Conservation (phyloP, 306 rosid species). For the Heteromeles arbutifolia region DNA sequence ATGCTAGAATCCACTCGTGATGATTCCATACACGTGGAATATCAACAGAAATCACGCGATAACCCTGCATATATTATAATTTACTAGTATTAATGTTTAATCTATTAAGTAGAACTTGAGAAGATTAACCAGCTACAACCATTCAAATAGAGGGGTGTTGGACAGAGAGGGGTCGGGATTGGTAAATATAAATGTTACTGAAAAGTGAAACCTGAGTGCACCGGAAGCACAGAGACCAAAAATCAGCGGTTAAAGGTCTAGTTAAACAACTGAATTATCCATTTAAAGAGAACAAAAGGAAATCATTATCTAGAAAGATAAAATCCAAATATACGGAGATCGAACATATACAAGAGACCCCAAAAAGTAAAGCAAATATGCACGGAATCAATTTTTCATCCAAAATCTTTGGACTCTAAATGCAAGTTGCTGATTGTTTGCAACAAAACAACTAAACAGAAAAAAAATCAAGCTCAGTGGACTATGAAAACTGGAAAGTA, state of each 20-base stretch:
- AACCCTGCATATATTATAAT: conserved; percentile 54
- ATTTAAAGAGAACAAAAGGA: background rate
- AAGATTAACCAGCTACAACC: background rate
- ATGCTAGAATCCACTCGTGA: conserved; percentile 88
- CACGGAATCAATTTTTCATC: too few species aligned
- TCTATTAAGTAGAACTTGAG: background rate
- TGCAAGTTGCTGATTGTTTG: too few species aligned
- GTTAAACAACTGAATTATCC: background rate
- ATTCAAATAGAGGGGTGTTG: too few species aligned
- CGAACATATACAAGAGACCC: background rate
- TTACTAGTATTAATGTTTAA: background rate
- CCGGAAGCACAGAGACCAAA: too few species aligned
- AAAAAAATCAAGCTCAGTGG: background rate
- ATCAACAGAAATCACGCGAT: conserved; percentile 90
- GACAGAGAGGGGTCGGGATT: too few species aligned
- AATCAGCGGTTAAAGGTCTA: background rate
- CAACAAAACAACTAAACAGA: background rate
- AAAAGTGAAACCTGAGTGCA: too few species aligned
- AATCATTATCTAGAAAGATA: background rate
- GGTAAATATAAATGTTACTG: too few species aligned
- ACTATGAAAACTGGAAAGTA: background rate
- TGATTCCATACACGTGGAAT: conserved; percentile 94
- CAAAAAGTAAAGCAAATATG: background rate
- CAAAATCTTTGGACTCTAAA: too few species aligned
- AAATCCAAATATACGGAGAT: background rate